Base-by-base conservation (phyloP, 805 yeast genomes). In the Cyberlindnera veronae region DNA sequence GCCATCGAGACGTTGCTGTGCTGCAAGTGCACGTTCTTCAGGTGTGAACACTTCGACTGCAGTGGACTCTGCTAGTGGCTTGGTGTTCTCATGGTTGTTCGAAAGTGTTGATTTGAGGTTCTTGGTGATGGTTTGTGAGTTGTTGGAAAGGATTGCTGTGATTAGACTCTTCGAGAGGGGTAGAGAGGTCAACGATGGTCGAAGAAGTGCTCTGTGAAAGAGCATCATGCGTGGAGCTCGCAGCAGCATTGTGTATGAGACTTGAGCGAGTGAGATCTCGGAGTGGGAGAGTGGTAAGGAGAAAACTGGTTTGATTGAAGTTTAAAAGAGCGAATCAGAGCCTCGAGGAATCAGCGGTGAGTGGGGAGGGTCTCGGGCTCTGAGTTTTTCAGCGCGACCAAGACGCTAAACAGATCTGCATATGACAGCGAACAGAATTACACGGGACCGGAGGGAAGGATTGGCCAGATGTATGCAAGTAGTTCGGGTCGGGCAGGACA, bases 1-100 rank as follows among this genome's bases (percentile, higher is more conserved):
- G 0, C 74, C 75, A 3, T 68, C 58, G 8, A 54, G 36, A 14
- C 58, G 46, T 12, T 61, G 31, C 72, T 67, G 8, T 82, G 87
- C 34, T 3, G 56, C 57, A 5, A 32, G 35, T 17, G 40, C 42
- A 12, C 49, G 37, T 21, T 48, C 46, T 16, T 51, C 52, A 6
- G 42, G 32, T 3, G 55, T 49, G 42, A 53, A 49, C 19, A 15
- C n/a, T 8, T 6, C 13, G 7, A 26, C 29, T 26, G 9, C 15
- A 9, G 29, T 11, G 6, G 11, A 15, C 11, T 29, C 32, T 29
- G 7, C 13, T 12, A 17, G 11, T 6, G 11, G 11, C 11, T 8
- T 7, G 32, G 18, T 17, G 20, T 9, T 15, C 32, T 14, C 6
- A 15, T 14, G 11, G 9, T 15, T 29, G 18, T 14, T n/a, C 8